Percentiles rank a stretch among this genome's conserved stretches.
These are phyloP conservation scores for Xylariomycetidae sp. DNA, from an alignment of 2,329 filamentous ascomycete genomes.

Conservation along the genomic window DNA sequence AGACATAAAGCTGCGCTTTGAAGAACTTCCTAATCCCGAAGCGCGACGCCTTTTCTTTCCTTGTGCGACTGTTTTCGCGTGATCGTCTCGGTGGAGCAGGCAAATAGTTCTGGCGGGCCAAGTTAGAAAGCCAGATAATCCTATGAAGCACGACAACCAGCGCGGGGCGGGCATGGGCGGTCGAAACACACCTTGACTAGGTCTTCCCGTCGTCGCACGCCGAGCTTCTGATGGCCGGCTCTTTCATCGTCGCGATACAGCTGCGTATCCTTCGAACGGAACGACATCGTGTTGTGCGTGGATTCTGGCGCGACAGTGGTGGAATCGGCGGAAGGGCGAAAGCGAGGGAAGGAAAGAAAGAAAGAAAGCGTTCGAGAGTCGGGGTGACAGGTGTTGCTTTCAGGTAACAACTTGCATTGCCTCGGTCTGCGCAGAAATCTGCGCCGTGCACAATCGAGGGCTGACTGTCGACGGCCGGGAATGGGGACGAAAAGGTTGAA, in stretches of 20 bases:
- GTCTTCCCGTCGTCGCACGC: constrained; percentile 36
- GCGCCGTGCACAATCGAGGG: constrained; percentile 1
- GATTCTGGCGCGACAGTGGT: neutral
- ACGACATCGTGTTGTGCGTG: constrained; percentile 28
- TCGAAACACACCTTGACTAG: constrained; percentile 44
- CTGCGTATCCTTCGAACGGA: constrained; percentile 30
- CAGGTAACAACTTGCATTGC: constrained; percentile 7
- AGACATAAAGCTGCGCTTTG: constrained; percentile 54
- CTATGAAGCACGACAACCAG: too few relatives aligned
- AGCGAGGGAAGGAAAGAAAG: constrained; percentile 2
- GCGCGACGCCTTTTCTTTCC: constrained; percentile 31
- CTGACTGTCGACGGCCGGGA: too few relatives aligned
- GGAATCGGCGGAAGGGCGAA: neutral
- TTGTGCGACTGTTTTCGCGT: constrained; percentile 22
- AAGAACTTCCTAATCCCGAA: constrained; percentile 58
- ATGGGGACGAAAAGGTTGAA: too few relatives aligned
- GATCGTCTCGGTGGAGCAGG: constrained; percentile 17
- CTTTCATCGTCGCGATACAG: constrained; percentile 41
- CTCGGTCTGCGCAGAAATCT: neutral
- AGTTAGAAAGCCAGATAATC: constrained; percentile 5
- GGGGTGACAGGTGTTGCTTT: too few relatives aligned
- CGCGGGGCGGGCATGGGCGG: too few relatives aligned
- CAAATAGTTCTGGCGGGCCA: constrained; percentile 21
- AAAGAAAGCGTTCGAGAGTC: too few relatives aligned
- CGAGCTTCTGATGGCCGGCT: constrained; percentile 34